Conservation (phyloP, 768 basidiomycete species). For the Termitomyces sp. region DNA sequence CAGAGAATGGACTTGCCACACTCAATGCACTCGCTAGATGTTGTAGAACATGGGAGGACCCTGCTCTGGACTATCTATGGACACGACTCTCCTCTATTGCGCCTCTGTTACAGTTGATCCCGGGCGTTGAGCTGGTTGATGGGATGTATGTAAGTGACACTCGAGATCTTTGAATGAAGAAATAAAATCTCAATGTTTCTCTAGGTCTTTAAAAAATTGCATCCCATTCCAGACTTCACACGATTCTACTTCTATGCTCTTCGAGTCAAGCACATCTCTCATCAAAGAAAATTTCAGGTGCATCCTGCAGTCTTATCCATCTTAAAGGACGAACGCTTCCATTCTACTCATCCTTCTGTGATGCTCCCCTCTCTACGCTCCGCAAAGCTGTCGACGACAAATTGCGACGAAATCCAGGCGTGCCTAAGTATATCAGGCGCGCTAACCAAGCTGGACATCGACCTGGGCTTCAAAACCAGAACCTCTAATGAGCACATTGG, state of each 20-base stretch:
- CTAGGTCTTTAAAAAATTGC: background rate
- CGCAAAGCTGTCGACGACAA: slow-evolving; percentile 24
- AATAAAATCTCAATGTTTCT: background rate
- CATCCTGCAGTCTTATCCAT: slow-evolving; percentile 19
- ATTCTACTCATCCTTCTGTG: background rate
- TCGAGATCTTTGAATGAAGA: background rate
- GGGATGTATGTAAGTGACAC: slow-evolving; percentile 28
- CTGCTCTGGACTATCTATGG: slow-evolving; percentile 45
- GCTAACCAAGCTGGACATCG: slow-evolving; percentile 31
- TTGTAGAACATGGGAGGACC: slow-evolving; percentile 43
- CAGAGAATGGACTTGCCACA: slow-evolving; percentile 21
- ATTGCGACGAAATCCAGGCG: slow-evolving; percentile 18
- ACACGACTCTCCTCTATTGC: slow-evolving; percentile 31
- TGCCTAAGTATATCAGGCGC: slow-evolving; percentile 28
- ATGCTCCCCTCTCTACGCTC: slow-evolving; percentile 24
- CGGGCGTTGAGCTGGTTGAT: slow-evolving; percentile 20
- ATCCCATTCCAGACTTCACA: slow-evolving; percentile 15
- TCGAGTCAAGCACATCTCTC: slow-evolving; percentile 31
- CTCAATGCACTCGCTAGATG: slow-evolving; percentile 34
- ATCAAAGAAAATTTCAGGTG: slow-evolving; percentile 22
- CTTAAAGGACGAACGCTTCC: slow-evolving; percentile 10
- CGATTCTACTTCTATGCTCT: slow-evolving; percentile 28
- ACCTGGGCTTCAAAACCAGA: slow-evolving; percentile 31
- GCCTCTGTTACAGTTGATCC: slow-evolving; percentile 37
- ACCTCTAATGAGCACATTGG: slow-evolving; percentile 16